phyloP scores from a whole-genome alignment of 305 asterid genomes.

The Solanum hybrid region DNA sequence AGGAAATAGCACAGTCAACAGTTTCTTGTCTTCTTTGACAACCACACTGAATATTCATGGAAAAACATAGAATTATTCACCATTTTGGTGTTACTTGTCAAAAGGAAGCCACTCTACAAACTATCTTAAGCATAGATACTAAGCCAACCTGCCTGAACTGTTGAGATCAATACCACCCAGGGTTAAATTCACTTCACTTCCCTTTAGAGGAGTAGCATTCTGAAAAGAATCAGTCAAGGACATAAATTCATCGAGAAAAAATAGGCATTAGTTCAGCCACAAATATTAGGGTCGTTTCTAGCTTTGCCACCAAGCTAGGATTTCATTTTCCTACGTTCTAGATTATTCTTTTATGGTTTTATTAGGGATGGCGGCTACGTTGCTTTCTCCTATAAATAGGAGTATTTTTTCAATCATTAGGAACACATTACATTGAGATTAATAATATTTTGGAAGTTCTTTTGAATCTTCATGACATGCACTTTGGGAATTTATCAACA shows the following conservation, averaged over 20 bases:
- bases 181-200: conserved; percentile 84
- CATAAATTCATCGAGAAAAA: neutral
- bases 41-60: conserved; percentile 63
- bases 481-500: neutral
- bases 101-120: neutral
- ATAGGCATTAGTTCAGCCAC: neutral
- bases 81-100: neutral
- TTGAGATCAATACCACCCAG: conserved; percentile 99
- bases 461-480: neutral
- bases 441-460: neutral
- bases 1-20: conserved; percentile 84
- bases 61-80: neutral
- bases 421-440: neutral
- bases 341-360: neutral
- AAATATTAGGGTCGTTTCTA: neutral
- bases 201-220: conserved; percentile 76
- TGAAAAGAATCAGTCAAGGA: conserved; percentile 18
- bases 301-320: neutral
- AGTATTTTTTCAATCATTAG: neutral
- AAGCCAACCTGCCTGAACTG: conserved; percentile 99
- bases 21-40: conserved; percentile 94
- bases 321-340: neutral
- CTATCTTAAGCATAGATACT: conserved; percentile 3
- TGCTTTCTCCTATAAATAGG: neutral
- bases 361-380: neutral